Percentiles rank a stretch among this genome's conserved stretches.
These are phyloP conservation scores for Pelargonium cotyledonis DNA, from an alignment of 441 rosid genomes.

Conservation along the genomic window DNA sequence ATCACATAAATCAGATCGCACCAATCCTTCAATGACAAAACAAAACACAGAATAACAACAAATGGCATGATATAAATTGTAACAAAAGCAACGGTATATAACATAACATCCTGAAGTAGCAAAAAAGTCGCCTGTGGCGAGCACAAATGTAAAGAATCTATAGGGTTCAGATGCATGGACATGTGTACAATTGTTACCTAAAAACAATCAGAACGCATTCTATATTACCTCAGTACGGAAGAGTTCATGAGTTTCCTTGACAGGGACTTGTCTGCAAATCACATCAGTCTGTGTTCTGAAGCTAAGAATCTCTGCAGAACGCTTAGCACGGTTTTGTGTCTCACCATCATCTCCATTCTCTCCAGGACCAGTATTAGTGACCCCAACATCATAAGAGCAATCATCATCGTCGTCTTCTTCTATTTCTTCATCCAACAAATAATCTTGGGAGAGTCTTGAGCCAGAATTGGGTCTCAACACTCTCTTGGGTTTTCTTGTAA, in stretches of 20 bases:
- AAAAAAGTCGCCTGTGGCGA: background rate
- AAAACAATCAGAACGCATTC: background rate
- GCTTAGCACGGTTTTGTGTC: constrained; percentile 38
- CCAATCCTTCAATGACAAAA: background rate
- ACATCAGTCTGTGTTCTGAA: constrained; percentile 58
- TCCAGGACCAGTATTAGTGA: constrained; percentile 34
- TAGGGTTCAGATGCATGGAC: background rate
- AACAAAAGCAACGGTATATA: background rate
- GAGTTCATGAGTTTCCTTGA: constrained; percentile 69
- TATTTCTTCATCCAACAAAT: constrained; percentile 48
- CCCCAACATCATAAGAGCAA: constrained; percentile 47
- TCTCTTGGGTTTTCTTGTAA: constrained; percentile 43
- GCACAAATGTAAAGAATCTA: background rate
- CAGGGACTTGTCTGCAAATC: constrained; percentile 82
- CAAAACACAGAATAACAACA: background rate
- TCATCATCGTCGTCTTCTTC: constrained; percentile 39
- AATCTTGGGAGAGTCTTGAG: constrained; percentile 41
- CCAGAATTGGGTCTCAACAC: constrained; percentile 27
- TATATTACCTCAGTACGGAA: constrained; percentile 68
- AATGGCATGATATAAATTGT: background rate
- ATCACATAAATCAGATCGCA: background rate
- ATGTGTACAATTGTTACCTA: background rate
- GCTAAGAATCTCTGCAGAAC: constrained; percentile 69
- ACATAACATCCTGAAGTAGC: background rate
- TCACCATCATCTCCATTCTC: constrained; percentile 50